Evolutionary conservation across 2,329 filamentous ascomycete species (phyloP).

Genomic region (Cercospora janseana): DNA sequence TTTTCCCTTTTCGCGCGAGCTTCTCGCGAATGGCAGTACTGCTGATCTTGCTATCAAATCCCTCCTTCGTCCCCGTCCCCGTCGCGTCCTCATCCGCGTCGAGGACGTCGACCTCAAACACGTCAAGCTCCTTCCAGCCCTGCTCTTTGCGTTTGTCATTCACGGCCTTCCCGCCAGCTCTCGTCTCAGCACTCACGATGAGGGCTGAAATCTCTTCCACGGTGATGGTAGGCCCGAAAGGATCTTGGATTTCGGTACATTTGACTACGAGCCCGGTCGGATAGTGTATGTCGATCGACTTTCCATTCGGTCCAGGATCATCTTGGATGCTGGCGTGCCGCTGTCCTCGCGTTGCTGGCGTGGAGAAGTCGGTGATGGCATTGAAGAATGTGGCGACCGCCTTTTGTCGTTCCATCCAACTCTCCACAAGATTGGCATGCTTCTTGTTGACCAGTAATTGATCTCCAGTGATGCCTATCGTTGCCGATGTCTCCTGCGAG

Average conservation of each 20-base stretch:
- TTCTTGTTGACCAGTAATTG: conserved; percentile 86
- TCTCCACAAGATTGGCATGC: conserved; percentile 74
- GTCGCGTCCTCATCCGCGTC: conserved; percentile 56
- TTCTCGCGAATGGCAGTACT: conserved; percentile 70
- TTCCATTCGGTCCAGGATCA: conserved; percentile 49
- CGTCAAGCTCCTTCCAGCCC: conserved; percentile 71
- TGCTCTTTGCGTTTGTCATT: conserved; percentile 76
- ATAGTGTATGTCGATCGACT: conserved; percentile 58
- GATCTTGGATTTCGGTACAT: conserved; percentile 81
- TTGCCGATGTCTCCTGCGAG: conserved; percentile 55
- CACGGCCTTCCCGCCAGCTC: conserved; percentile 76
- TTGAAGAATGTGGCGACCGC: conserved; percentile 69
- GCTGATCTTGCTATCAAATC: conserved; percentile 82
- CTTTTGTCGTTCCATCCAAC: conserved; percentile 72
- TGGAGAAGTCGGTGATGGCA: conserved; percentile 59
- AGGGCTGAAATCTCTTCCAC: conserved; percentile 74
- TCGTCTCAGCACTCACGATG: conserved; percentile 84
- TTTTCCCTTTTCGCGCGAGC: conserved; percentile 28
- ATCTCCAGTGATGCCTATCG: conserved; percentile 86
- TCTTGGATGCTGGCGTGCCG: conserved; percentile 43
- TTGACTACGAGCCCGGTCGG: conserved; percentile 66
- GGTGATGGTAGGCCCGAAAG: conserved; percentile 86
- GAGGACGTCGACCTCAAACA: conserved; percentile 88
- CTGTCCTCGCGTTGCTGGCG: conserved; percentile 36
- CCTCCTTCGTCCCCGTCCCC: conserved; percentile 45